phyloP scores from a whole-genome alignment of 2,329 filamentous ascomycete species.

The Sporothrix euskadiensis region DNA sequence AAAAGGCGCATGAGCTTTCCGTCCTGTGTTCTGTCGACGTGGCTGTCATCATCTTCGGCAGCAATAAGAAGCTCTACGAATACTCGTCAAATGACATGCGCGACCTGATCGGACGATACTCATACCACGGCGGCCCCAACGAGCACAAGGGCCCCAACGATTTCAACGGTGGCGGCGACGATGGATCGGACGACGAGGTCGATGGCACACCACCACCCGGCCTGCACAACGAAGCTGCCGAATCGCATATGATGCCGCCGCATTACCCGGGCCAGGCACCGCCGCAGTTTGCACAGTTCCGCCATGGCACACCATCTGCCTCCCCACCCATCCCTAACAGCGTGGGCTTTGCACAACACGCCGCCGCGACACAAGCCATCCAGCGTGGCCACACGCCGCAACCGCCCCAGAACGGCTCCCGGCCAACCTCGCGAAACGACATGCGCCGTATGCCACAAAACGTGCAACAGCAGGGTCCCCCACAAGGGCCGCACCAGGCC shows the following conservation, averaged over 20 bases:
- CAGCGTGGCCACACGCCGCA: conserved; percentile 78
- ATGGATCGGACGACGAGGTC: conserved; percentile 74
- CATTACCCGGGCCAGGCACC: conserved; percentile 67
- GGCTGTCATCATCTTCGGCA: conserved; percentile 96
- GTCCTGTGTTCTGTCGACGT: conserved; percentile 98
- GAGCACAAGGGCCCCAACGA: conserved; percentile 95
- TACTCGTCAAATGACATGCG: conserved; percentile 94
- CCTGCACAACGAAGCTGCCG: conserved; percentile 62
- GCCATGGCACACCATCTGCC: conserved; percentile 78
- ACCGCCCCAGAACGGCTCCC: conserved; percentile 71
- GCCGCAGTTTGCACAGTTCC: conserved; percentile 72
- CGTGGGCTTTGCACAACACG: conserved; percentile 62
- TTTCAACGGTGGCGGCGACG: conserved; percentile 85
- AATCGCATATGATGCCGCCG: conserved; percentile 65
- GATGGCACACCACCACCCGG: conserved; percentile 69
- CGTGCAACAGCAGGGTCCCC: conserved; percentile 60
- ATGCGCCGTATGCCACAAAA: conserved; percentile 73
- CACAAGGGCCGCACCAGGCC: conserved; percentile 38
- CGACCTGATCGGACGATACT: conserved; percentile 82
- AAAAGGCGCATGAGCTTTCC: conserved; percentile 98
- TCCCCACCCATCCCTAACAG: conserved; percentile 86
- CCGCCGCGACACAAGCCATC: conserved; percentile 43
- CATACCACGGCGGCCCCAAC: conserved; percentile 89
- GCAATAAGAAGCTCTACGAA: conserved; percentile 98
- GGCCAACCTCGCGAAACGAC: conserved; percentile 78